These are phyloP conservation scores for Aspergillus pseudonomiae DNA, from an alignment of 2,329 filamentous ascomycete genomes.

Conservation along the genomic window DNA sequence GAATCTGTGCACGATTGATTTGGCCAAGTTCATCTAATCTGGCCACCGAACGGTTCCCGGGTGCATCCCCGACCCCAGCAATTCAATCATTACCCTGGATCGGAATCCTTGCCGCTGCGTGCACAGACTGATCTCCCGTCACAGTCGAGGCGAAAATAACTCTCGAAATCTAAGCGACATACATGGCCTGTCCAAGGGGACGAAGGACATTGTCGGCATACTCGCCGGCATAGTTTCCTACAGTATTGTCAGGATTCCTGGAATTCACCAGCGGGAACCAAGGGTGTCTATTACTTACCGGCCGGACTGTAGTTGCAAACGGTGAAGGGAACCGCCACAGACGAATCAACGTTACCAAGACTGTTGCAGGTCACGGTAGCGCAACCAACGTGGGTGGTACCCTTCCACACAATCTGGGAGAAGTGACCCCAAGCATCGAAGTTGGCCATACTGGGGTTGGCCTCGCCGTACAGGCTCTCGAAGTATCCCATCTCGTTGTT, in stretches of 20 bases:
- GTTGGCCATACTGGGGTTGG: slow-evolving; percentile 61
- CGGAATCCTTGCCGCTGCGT: slow-evolving; percentile 3
- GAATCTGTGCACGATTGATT: background rate
- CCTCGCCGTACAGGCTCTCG: slow-evolving; percentile 60
- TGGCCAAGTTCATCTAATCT: background rate
- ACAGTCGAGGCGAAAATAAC: slow-evolving; percentile 9
- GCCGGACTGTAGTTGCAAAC: slow-evolving; percentile 84
- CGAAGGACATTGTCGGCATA: slow-evolving; percentile 57
- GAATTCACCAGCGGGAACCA: too few species aligned
- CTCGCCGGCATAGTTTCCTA: slow-evolving; percentile 59
- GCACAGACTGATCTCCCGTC: slow-evolving; percentile 3
- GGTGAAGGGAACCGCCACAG: slow-evolving; percentile 65
- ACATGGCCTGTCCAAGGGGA: slow-evolving; percentile 44
- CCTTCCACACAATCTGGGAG: slow-evolving; percentile 73
- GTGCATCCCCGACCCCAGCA: background rate
- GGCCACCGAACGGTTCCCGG: slow-evolving; percentile 2
- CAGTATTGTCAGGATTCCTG: slow-evolving; percentile 27
- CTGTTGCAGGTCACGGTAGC: slow-evolving; percentile 51
- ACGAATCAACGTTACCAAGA: slow-evolving; percentile 46
- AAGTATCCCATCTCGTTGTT: slow-evolving; percentile 70
- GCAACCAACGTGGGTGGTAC: slow-evolving; percentile 65
- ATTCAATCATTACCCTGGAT: slow-evolving; percentile 1
- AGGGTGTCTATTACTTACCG: slow-evolving; percentile 57
- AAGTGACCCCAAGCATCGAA: slow-evolving; percentile 76
- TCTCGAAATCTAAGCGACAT: slow-evolving; percentile 31